Base-by-base conservation (phyloP, 2,329 filamentous ascomycete species). In the Cryphonectria carpinicola region DNA sequence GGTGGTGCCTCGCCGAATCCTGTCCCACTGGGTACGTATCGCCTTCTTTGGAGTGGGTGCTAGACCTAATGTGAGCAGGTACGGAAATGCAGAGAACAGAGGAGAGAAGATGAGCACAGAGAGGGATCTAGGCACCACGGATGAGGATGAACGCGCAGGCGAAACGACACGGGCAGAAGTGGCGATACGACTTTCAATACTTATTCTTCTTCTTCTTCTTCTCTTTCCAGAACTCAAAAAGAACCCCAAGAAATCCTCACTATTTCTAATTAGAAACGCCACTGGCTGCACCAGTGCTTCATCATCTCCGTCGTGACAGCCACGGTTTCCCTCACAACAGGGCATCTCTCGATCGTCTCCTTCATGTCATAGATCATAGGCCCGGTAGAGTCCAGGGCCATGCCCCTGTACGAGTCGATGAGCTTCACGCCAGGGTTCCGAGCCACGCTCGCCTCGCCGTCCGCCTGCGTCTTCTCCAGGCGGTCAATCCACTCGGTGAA, bases 351-450 rank as follows among this genome's bases (percentile, higher is more conserved):
- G 43, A 76, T 75, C 3, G 83, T 83, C 22, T 77, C 79, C 65
- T 74, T 74, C 76, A 81, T 83, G 19, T 82, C 81, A 66, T 84
- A 80, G 35, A 80, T 74, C 8, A 81, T 76, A 4, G 80, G 76
- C 56, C 65, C 65, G 25, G 54, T 43, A 5, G 63, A 32, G 0
- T 17, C 62, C 56, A 41, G 41, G 17, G 71, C 49, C 75, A 81
- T 76, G 8, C 74, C 79, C 62, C 77, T 76, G 73, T 85, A 87
- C 58, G 84, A 83, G 46, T 85, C 84, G 1, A 87, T 74, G 54
- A 88, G 76, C 77, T 87, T 87, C 52, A 86, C 73, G 28, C 81
- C 84, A 0, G 84, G 84, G 72, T 86, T 86, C 46, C 76, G 76
- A 1, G 79, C 78, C 0, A 84, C 70, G 13, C 37, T 66, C 49